Percentiles rank a stretch among this genome's conserved stretches.
phyloP scores from a whole-genome alignment of 2,329 filamentous ascomycete genomes.

The Talaromyces amestolkiae region DNA sequence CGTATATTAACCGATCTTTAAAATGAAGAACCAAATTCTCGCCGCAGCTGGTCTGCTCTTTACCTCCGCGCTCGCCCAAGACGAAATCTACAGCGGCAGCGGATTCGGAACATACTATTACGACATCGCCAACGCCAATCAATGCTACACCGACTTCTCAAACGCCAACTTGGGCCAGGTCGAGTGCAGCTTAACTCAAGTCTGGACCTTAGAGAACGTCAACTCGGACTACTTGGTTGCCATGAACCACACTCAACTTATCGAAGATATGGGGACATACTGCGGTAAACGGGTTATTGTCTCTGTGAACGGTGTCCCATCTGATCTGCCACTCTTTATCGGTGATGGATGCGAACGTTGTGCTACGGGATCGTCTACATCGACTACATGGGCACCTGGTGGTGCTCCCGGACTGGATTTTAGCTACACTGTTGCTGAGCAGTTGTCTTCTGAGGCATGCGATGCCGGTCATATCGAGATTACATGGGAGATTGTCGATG shows the following conservation, averaged over 20 bases:
- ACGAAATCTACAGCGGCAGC: constrained; percentile 12
- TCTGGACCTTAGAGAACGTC: constrained; percentile 17
- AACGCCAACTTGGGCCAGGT: constrained; percentile 12
- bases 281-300: constrained; percentile 17
- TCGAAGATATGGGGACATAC: constrained; percentile 14
- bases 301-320: constrained; percentile 15
- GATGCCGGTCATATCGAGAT: constrained; percentile 16
- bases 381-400: neutral
- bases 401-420: constrained; percentile 17
- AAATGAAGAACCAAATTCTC: constrained; percentile 18
- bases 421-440: constrained; percentile 8
- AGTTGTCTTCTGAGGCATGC: constrained; percentile 9
- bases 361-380: neutral
- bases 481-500: constrained; percentile 19
- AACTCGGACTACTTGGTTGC: constrained; percentile 17
- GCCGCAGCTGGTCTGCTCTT: constrained; percentile 15
- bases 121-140: constrained; percentile 7
- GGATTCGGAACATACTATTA: constrained; percentile 20
- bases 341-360: constrained; percentile 18
- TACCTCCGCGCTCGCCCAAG: neutral
- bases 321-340: constrained; percentile 17
- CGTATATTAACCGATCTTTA: neutral
- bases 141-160: constrained; percentile 15
- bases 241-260: constrained; percentile 17
- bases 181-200: constrained; percentile 19